Evolutionary conservation across 1,284 basidiomycete species (phyloP).

Genomic region (Cerioporus squamosus): DNA sequence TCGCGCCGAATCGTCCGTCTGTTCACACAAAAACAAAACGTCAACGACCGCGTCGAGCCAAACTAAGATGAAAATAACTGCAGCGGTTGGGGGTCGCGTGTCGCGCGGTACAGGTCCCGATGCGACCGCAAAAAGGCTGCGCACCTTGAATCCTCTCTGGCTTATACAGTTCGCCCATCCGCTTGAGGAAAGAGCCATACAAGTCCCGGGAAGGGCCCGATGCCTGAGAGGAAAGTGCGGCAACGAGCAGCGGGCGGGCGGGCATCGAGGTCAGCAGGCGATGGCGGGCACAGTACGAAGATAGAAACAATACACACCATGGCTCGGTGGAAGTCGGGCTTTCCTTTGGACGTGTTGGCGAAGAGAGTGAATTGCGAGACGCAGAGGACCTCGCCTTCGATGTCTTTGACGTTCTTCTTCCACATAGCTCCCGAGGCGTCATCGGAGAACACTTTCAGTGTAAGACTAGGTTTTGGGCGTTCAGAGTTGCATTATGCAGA

Average conservation of each 20-base stretch:
- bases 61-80: conserved; percentile 10
- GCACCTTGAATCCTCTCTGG: conserved; percentile 81
- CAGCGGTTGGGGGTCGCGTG: conserved; percentile 7
- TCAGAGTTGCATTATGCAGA: not conserved
- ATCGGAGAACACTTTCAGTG: conserved; percentile 76
- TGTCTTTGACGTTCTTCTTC: conserved; percentile 84
- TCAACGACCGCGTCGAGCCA: conserved; percentile 4
- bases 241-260: conserved; percentile 8
- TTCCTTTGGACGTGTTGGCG: conserved; percentile 87
- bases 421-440: conserved; percentile 63
- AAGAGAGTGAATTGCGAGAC: conserved; percentile 92
- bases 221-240: conserved; percentile 45
- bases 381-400: conserved; percentile 86
- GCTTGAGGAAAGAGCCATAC: conserved; percentile 75
- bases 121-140: conserved; percentile 17
- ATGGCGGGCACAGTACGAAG: conserved; percentile 8
- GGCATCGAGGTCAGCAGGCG: conserved; percentile 5
- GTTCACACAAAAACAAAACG: conserved; percentile 15
- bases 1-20: conserved; percentile 93
- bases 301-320: conserved; percentile 60
- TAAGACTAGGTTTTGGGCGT: conserved; percentile 49
- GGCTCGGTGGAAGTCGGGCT: conserved; percentile 90
- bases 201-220: conserved; percentile 69
- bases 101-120: conserved; percentile 12
- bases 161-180: conserved; percentile 66